These are phyloP conservation scores for Patellifolia procumbens DNA, from an alignment of 179 eudicot genomes.

Conservation along the genomic window DNA sequence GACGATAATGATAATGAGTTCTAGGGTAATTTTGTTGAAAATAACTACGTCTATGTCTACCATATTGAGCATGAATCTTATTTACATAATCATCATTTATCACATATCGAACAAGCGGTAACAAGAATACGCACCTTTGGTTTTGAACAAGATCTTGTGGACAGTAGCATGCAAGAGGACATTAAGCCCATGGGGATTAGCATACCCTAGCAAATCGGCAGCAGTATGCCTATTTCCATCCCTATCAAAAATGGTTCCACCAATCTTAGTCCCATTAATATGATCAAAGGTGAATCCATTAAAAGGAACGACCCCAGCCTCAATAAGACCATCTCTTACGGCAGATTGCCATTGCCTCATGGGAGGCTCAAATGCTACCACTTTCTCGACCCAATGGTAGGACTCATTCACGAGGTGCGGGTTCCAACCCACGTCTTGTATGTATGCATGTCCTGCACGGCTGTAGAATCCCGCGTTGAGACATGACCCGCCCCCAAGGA, in stretches of 20 bases:
- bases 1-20: no score
- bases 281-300: constrained; percentile 52
- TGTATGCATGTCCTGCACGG: constrained; percentile 55
- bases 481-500: constrained; percentile 47
- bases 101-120: no score
- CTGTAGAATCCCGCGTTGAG: constrained; percentile 93
- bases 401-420: constrained; percentile 55
- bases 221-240: constrained; percentile 50
- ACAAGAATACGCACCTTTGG: constrained; percentile 39
- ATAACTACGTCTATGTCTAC: no score
- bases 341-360: constrained; percentile 74
- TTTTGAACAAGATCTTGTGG: constrained; percentile 51
- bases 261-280: constrained; percentile 48
- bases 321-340: constrained; percentile 64
- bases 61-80: no score
- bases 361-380: constrained; percentile 65
- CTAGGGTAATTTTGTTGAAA: no score
- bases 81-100: no score
- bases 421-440: constrained; percentile 59
- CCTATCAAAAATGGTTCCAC: constrained; percentile 43
- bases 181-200: constrained; percentile 31
- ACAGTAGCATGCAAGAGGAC: constrained; percentile 57
- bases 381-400: constrained; percentile 73
- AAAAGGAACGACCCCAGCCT: constrained; percentile 62
- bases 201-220: constrained; percentile 47